Evolutionary conservation across 805 yeast species (phyloP), one percentile per base, ranked within the genome.

Genomic region (Hanseniaspora taiwanica): DNA sequence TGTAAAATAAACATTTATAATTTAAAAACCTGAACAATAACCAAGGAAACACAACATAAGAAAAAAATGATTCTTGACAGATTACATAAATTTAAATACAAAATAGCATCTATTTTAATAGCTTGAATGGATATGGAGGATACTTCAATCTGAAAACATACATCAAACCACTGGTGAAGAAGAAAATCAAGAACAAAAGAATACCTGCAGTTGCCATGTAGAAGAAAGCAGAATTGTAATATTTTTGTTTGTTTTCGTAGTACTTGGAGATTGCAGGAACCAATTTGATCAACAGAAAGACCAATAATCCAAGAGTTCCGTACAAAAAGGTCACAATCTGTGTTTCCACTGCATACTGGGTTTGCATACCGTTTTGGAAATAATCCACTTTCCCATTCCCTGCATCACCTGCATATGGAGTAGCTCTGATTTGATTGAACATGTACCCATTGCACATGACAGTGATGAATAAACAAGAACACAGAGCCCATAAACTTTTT

Each of bases 361-460:
- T 65, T 53, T 79, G 82, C 51, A 81, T 85, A 4, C 67, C 64
- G 25, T 64, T 67, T 47, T 69, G 69, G 33, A 78, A 65, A 54
- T 78, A 82, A 36, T 61, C 70, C 20, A 65, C 56, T 20, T 54
- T 55, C 37, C 73, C 73, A 35, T 57, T 49, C 27, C 56, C 57
- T 35, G 59, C 57, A 35, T 59, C 57, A 24, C 72, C 72, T 27
- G 71, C 65, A 46, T 68, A 64, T 23, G 69, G 86, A 6, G 78
- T 69, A 29, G 72, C 71, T 59, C 96, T 75, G 46, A 91, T 91
- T 48, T 74, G 72, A 58, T 85, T 87, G 71, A 76, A 91, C 98
- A 91, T 91, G 62, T 86, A 81, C 14, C 98, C 98, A 6, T 89
- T 68, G 37, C 73, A 76, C 66, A 87, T 82, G 49, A 86, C 62